Evolutionary conservation across 495 filamentous ascomycete species (phyloP).

Genomic region (Copromyces sp.): DNA sequence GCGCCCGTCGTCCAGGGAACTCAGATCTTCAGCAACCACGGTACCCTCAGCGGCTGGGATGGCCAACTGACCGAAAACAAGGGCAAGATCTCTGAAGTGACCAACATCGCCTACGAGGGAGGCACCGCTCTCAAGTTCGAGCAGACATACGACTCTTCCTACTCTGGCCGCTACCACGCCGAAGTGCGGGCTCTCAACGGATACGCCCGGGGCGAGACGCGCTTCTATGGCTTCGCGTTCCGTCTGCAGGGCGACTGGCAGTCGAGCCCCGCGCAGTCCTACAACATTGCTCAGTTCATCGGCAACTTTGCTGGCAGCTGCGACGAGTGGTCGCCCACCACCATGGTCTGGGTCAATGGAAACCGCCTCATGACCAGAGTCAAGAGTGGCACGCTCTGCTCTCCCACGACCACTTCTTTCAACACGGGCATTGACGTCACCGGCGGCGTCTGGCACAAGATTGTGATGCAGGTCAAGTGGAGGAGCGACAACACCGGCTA

Average conservation of each 20-base stretch:
- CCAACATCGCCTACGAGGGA: conserved; percentile 35
- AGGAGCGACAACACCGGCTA: conserved; percentile 35
- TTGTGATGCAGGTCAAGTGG: conserved; percentile 43
- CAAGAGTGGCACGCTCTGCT: conserved; percentile 31
- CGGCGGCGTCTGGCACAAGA: conserved; percentile 39
- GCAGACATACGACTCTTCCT: conserved; percentile 39
- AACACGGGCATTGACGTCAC: conserved; percentile 30
- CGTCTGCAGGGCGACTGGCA: conserved; percentile 41
- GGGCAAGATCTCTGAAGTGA: conserved; percentile 39
- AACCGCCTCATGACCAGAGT: conserved; percentile 37
- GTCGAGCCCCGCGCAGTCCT: conserved; percentile 36
- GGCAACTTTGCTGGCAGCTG: conserved; percentile 41
- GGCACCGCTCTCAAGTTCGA: conserved; percentile 42
- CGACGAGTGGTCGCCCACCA: conserved; percentile 43
- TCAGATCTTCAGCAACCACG: conserved; percentile 40
- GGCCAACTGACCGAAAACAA: conserved; percentile 31
- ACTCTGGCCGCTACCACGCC: conserved; percentile 45
- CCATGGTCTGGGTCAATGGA: conserved; percentile 43
- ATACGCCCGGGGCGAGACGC: conserved; percentile 39
- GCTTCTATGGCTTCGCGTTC: conserved; percentile 49
- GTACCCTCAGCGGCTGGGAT: conserved; percentile 41
- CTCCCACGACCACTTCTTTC: conserved; percentile 24
- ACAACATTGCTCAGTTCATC: conserved; percentile 49
- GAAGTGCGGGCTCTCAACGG: conserved; percentile 38
- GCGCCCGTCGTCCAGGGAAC: conserved; percentile 8